Conservation (phyloP, 768 basidiomycete species). For the Serpula lacrymans region DNA sequence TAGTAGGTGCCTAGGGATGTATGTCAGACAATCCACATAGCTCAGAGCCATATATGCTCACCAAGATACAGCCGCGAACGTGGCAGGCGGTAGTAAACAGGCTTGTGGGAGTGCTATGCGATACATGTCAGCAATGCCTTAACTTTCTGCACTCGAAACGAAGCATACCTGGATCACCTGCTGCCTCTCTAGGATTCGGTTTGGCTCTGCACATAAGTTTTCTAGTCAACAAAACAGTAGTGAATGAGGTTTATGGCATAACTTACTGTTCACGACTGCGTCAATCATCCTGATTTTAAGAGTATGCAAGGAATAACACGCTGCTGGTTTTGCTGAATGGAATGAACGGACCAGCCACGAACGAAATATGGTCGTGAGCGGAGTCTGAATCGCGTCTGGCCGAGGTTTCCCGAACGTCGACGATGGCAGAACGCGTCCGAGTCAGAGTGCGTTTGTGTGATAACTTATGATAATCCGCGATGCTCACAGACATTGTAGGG, state of each 20-base stretch:
- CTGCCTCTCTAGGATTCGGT: slow-evolving; percentile 65
- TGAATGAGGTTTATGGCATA: not conserved
- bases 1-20: slow-evolving; percentile 48
- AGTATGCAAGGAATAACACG: no score
- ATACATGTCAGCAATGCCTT: no score
- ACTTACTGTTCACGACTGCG: slow-evolving; percentile 65
- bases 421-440: slow-evolving; percentile 69
- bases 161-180: slow-evolving; percentile 57
- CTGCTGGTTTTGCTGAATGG: slow-evolving; percentile 12
- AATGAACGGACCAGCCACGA: slow-evolving; percentile 16
- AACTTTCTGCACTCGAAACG: slow-evolving; percentile 29
- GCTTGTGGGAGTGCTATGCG: slow-evolving; percentile 37
- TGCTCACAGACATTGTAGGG: slow-evolving; percentile 49
- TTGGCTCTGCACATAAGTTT: slow-evolving; percentile 46
- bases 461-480: slow-evolving; percentile 5
- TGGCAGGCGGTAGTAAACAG: slow-evolving; percentile 59
- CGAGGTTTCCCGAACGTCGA: slow-evolving; percentile 40
- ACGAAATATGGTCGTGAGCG: slow-evolving; percentile 14
- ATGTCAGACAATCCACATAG: slow-evolving; percentile 1
- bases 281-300: slow-evolving; percentile 45
- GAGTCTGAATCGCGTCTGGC: slow-evolving; percentile 35
- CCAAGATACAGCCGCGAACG: slow-evolving; percentile 64
- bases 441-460: slow-evolving; percentile 57
- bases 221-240: not conserved
- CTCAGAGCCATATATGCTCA: slow-evolving; percentile 28